Evolutionary conservation across 441 rosid species (phyloP).

Genomic region (Adansonia rubrostipa): DNA sequence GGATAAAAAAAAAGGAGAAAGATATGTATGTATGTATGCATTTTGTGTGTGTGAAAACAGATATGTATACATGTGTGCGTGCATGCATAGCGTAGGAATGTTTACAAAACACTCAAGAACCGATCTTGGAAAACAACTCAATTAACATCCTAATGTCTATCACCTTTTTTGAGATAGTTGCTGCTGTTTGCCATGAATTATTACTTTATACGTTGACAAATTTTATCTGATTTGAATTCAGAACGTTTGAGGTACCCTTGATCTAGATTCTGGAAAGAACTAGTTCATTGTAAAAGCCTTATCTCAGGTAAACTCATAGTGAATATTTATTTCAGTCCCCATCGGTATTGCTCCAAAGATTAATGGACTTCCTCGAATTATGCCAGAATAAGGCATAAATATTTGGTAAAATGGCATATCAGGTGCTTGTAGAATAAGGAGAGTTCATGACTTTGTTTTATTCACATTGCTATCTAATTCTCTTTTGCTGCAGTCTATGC

Average conservation of each 20-base stretch:
- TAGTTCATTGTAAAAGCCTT: not conserved
- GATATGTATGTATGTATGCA: too few relatives aligned
- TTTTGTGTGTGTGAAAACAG: slow-evolving; percentile 5
- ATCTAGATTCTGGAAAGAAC: not conserved
- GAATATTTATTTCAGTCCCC: not conserved
- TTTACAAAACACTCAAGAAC: not conserved
- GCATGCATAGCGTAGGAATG: not conserved
- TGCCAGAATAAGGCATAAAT: not conserved
- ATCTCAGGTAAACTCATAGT: not conserved
- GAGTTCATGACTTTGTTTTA: not conserved
- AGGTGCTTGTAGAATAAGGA: not conserved
- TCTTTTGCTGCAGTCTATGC: not conserved
- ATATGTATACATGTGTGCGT: not conserved
- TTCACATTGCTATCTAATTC: not conserved
- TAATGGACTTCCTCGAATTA: not conserved
- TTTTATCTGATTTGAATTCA: not conserved
- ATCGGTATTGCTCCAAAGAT: not conserved
- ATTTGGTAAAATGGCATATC: not conserved
- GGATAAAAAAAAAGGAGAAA: too few relatives aligned
- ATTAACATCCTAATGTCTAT: not conserved
- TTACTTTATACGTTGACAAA: not conserved
- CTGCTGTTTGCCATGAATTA: not conserved
- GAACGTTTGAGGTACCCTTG: not conserved
- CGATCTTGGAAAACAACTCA: not conserved
- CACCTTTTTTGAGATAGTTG: not conserved